Conservation (phyloP, 1,284 basidiomycete species). For the Neonothopanus nambi region DNA sequence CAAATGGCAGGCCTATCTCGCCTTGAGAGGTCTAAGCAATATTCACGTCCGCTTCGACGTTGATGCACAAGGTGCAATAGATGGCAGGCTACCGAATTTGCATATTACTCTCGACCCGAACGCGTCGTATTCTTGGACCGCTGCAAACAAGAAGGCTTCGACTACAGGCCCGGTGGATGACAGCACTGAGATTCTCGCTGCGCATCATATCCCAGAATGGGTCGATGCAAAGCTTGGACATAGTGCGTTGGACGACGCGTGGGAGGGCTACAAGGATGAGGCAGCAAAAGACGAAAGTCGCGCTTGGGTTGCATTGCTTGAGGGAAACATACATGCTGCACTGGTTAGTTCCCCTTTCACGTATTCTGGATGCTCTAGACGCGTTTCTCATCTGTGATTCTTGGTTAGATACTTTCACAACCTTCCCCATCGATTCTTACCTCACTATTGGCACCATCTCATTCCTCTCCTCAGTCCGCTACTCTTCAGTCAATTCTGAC, state of each 20-base stretch:
- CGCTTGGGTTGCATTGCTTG: slow-evolving; percentile 76
- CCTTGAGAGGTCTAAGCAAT: slow-evolving; percentile 57
- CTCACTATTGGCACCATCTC: slow-evolving; percentile 33
- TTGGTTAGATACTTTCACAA: slow-evolving; percentile 46
- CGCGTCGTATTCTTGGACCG: slow-evolving; percentile 24
- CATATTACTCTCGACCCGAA: slow-evolving; percentile 35
- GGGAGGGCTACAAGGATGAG: slow-evolving; percentile 68
- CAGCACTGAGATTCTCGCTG: slow-evolving; percentile 53
- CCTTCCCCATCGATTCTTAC: slow-evolving; percentile 41
- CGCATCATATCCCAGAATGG: slow-evolving; percentile 71
- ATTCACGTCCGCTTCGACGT: slow-evolving; percentile 67
- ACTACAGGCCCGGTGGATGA: slow-evolving; percentile 34
- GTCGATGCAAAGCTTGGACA: slow-evolving; percentile 50
- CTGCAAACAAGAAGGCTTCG: slow-evolving; percentile 18
- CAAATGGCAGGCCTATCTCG: slow-evolving; percentile 83
- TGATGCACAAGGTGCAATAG: slow-evolving; percentile 63
- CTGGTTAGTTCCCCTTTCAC: slow-evolving; percentile 52
- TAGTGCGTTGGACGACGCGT: slow-evolving; percentile 39
- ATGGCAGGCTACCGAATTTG: slow-evolving; percentile 65
- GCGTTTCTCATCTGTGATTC: neutral
- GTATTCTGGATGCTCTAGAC: neutral
- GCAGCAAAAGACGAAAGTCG: slow-evolving; percentile 67
- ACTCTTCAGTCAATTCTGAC: slow-evolving; percentile 45
- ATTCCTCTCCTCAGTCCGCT: slow-evolving; percentile 28
- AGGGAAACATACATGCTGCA: slow-evolving; percentile 72